phyloP scores from a whole-genome alignment of 1,284 basidiomycete genomes.

The Sporisorium reilianum region DNA sequence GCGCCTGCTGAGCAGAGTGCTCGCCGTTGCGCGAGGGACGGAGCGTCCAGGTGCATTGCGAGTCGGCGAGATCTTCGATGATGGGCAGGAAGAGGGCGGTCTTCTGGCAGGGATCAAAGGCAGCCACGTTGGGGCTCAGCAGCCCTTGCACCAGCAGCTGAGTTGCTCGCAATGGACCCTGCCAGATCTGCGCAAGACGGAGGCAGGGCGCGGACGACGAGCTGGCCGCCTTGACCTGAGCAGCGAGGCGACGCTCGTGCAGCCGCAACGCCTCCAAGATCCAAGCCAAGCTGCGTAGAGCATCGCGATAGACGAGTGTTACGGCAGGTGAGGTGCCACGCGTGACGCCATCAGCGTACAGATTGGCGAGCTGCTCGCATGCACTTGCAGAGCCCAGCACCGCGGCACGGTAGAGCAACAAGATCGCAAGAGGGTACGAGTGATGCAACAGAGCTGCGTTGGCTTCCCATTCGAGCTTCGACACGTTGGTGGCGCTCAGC shows the following conservation, averaged over 20 bases:
- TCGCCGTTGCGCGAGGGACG: background rate
- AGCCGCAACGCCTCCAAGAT: conserved; percentile 34
- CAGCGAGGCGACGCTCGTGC: conserved; percentile 24
- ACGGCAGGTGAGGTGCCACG: conserved; percentile 40
- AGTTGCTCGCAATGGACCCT: conserved; percentile 15
- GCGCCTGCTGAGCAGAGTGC: conserved; percentile 5
- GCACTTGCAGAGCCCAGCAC: conserved; percentile 42
- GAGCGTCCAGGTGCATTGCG: conserved; percentile 14
- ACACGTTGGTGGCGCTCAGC: conserved; percentile 31
- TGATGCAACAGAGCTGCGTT: conserved; percentile 47
- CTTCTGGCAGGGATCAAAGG: conserved; percentile 26
- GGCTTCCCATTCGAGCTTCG: conserved; percentile 56
- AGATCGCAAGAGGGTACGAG: conserved; percentile 46
- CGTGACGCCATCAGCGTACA: conserved; percentile 47
- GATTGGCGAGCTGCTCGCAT: conserved; percentile 29
- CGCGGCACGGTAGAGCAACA: conserved; percentile 49
- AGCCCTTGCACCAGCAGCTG: conserved; percentile 10
- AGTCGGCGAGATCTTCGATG: conserved; percentile 24
- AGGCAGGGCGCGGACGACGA: conserved; percentile 10
- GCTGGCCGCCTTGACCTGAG: conserved; percentile 19
- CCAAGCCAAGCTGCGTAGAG: conserved; percentile 46
- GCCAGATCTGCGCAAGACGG: conserved; percentile 26
- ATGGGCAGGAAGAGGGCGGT: conserved; percentile 22
- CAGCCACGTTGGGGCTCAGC: conserved; percentile 17
- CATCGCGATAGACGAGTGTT: conserved; percentile 50